Evolutionary conservation across 73 alveolate genomes (phyloP).

Genomic region (Paramecium primaurelia): DNA sequence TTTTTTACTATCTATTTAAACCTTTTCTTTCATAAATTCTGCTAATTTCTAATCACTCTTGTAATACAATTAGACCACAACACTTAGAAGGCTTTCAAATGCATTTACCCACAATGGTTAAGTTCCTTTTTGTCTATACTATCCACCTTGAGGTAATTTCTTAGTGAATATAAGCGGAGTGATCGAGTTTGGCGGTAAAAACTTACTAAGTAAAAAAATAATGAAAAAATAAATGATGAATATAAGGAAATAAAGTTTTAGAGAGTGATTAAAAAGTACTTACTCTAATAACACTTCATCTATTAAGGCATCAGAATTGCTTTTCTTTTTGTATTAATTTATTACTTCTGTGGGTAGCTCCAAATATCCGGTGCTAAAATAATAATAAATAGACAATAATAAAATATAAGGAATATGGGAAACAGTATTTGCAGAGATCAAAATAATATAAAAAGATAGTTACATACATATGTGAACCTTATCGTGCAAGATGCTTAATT

Average conservation of each 20-base stretch:
- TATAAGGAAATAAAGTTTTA: not conserved
- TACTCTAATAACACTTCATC: constrained; percentile 51
- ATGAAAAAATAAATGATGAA: not conserved
- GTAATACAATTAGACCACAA: constrained; percentile 43
- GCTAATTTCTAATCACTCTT: constrained; percentile 40
- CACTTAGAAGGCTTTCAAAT: constrained; percentile 2
- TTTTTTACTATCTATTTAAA: not conserved
- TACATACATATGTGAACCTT: constrained; percentile 39
- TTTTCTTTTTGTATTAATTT: not conserved
- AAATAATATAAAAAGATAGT: not conserved
- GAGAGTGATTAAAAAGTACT: not conserved
- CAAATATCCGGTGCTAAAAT: constrained; percentile 42
- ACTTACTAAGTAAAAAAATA: constrained; percentile 32
- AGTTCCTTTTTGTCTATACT: not conserved
- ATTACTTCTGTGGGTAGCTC: constrained; percentile 28
- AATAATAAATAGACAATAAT: not conserved
- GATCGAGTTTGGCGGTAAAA: constrained; percentile 54
- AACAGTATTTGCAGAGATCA: not conserved
- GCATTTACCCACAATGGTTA: constrained; percentile 16
- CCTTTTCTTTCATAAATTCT: constrained; percentile 38
- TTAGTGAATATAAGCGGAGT: constrained; percentile 43
- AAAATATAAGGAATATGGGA: not conserved
- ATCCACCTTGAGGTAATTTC: constrained; percentile 29
- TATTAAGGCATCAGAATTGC: not conserved
- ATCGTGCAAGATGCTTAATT: constrained; percentile 24